Evolutionary conservation across 2,329 filamentous ascomycete species (phyloP).

Genomic region (Pezicula neosporulosa): DNA sequence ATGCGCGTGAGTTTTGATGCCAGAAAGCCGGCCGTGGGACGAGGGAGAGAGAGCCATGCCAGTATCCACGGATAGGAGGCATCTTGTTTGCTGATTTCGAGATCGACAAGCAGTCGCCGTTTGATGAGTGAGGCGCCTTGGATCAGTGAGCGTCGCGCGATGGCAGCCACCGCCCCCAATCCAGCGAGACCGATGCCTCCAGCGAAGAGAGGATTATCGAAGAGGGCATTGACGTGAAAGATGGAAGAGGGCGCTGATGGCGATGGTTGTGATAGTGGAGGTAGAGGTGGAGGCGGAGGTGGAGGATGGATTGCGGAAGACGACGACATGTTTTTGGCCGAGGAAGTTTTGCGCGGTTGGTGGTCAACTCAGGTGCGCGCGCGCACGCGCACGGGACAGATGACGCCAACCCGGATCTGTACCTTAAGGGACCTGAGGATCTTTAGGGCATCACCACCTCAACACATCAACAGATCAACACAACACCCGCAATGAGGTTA

Average conservation of each 20-base stretch:
- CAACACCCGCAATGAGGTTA: too few species aligned
- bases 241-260: slow-evolving; percentile 10
- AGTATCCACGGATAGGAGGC: slow-evolving; percentile 92
- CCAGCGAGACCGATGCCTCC: slow-evolving; percentile 88
- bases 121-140: slow-evolving; percentile 71
- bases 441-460: too few species aligned
- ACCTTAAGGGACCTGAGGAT: too few species aligned
- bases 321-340: too few species aligned
- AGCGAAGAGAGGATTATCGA: slow-evolving; percentile 61
- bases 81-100: slow-evolving; percentile 94
- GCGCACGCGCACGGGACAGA: too few species aligned
- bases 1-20: slow-evolving; percentile 55
- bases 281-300: slow-evolving; percentile 1
- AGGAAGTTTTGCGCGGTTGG: too few species aligned
- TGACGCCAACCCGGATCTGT: too few species aligned
- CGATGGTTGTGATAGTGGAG: background rate
- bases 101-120: slow-evolving; percentile 84
- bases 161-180: slow-evolving; percentile 75
- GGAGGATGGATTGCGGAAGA: too few species aligned
- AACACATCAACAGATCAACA: too few species aligned
- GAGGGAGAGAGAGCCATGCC: slow-evolving; percentile 87
- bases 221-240: slow-evolving; percentile 53
- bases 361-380: too few species aligned
- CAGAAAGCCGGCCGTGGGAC: slow-evolving; percentile 45
- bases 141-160: slow-evolving; percentile 75